Evolutionary conservation across 768 basidiomycete species (phyloP).

Genomic region (Rhodosporidiobolus sp.): DNA sequence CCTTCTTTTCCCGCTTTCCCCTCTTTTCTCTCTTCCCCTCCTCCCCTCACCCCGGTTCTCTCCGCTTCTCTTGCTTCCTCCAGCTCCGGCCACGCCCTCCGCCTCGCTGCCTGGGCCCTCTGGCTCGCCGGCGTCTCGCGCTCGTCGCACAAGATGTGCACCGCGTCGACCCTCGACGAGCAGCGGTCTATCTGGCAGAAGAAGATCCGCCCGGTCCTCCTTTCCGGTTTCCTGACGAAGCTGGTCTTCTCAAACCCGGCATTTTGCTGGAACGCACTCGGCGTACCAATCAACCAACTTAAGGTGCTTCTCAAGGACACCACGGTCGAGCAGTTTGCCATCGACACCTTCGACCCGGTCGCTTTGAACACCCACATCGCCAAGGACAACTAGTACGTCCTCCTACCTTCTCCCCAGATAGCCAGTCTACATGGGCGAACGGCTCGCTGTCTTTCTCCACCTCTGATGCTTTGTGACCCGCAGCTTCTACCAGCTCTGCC

Average conservation of each 20-base stretch:
- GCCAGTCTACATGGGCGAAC: too few species aligned
- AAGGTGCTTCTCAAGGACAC: slow-evolving; percentile 36
- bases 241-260: slow-evolving; percentile 54
- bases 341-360: slow-evolving; percentile 52
- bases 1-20: too few species aligned
- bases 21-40: background rate
- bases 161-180: slow-evolving; percentile 57
- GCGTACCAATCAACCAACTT: slow-evolving; percentile 66
- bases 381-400: slow-evolving; percentile 61
- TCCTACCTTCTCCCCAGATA: slow-evolving; percentile 42
- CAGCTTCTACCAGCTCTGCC: slow-evolving; percentile 29
- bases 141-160: slow-evolving; percentile 60
- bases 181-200: slow-evolving; percentile 64
- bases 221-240: slow-evolving; percentile 60
- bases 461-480: too few species aligned
- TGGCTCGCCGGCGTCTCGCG: slow-evolving; percentile 59
- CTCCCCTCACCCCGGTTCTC: background rate
- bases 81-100: slow-evolving; percentile 52
- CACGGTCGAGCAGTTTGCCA: slow-evolving; percentile 49
- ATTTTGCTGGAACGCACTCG: slow-evolving; percentile 73
- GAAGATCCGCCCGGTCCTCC: slow-evolving; percentile 61
- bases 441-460: too few species aligned
- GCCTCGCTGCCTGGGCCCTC: slow-evolving; percentile 62
- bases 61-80: too few species aligned
- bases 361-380: slow-evolving; percentile 52